phyloP scores from a whole-genome alignment of 352 stramenopile genomes.

The Elongisporangium prolatum region DNA sequence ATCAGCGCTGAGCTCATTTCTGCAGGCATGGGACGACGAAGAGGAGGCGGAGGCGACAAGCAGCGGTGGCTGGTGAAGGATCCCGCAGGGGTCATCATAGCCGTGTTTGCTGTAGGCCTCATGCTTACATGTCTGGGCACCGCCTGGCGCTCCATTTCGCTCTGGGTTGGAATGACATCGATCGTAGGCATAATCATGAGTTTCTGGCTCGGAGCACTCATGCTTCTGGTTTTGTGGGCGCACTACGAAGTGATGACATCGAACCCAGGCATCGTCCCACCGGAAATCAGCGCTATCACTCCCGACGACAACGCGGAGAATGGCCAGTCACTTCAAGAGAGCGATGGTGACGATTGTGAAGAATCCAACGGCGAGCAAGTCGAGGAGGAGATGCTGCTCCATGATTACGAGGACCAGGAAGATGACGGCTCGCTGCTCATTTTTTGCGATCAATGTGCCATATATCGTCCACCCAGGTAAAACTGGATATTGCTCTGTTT shows the following conservation, averaged over 20 bases:
- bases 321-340: slow-evolving; percentile 3
- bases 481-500: not conserved
- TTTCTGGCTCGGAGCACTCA: slow-evolving; percentile 43
- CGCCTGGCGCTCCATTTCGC: slow-evolving; percentile 42
- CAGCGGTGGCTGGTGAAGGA: slow-evolving; percentile 58
- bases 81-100: slow-evolving; percentile 57
- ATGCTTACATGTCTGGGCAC: slow-evolving; percentile 37
- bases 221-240: slow-evolving; percentile 70
- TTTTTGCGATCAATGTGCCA: slow-evolving; percentile 79
- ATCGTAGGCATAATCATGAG: slow-evolving; percentile 32
- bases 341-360: slow-evolving; percentile 5
- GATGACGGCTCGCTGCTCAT: slow-evolving; percentile 74
- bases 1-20: not conserved
- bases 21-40: not conserved
- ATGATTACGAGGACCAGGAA: slow-evolving; percentile 60
- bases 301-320: slow-evolving; percentile 1
- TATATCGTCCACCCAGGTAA: slow-evolving; percentile 69
- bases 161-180: slow-evolving; percentile 56
- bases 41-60: not conserved
- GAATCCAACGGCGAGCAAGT: slow-evolving; percentile 31
- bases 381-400: slow-evolving; percentile 57
- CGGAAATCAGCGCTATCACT: slow-evolving; percentile 21
- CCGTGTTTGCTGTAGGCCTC: slow-evolving; percentile 49
- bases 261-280: slow-evolving; percentile 69
- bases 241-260: slow-evolving; percentile 71